Evolutionary conservation across 1,284 basidiomycete species (phyloP).

Genomic region (Cystobasidium slooffiae): DNA sequence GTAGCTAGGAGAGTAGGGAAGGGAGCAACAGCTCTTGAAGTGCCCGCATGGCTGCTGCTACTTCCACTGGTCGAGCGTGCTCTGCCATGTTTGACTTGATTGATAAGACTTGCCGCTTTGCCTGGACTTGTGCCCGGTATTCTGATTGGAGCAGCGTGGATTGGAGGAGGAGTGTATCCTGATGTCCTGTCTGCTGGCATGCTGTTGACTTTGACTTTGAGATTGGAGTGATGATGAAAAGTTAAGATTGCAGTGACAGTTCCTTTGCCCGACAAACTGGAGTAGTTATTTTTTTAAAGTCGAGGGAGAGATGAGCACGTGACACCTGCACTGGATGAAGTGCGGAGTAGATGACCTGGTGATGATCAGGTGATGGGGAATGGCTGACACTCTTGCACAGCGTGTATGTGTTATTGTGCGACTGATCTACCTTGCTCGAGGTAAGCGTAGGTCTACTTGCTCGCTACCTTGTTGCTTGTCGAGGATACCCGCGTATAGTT

Average conservation of each 20-base stretch:
- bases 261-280: too few relatives aligned
- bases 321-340: not conserved
- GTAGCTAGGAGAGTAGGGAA: slow-evolving; percentile 36
- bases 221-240: too few relatives aligned
- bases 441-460: too few relatives aligned
- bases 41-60: slow-evolving; percentile 29
- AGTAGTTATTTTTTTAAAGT: not conserved
- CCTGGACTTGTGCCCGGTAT: slow-evolving; percentile 20
- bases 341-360: not conserved
- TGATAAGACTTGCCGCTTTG: not conserved
- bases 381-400: not conserved
- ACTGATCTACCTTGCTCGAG: too few relatives aligned
- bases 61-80: slow-evolving; percentile 32
- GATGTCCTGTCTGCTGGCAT: slow-evolving; percentile 29
- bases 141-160: slow-evolving; percentile 13
- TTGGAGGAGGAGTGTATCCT: slow-evolving; percentile 12
- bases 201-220: not conserved
- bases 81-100: not conserved
- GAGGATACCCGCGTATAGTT: not conserved
- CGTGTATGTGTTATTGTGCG: too few relatives aligned
- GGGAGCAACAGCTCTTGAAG: slow-evolving; percentile 24
- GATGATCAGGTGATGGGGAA: not conserved
- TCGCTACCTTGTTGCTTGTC: too few relatives aligned
- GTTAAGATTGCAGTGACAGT: too few relatives aligned
- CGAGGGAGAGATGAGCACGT: not conserved